Percentiles rank a stretch among this genome's conserved stretches.
These are phyloP conservation scores for Solanum hybrid DNA, from an alignment of 305 asterid genomes.

Conservation along the genomic window DNA sequence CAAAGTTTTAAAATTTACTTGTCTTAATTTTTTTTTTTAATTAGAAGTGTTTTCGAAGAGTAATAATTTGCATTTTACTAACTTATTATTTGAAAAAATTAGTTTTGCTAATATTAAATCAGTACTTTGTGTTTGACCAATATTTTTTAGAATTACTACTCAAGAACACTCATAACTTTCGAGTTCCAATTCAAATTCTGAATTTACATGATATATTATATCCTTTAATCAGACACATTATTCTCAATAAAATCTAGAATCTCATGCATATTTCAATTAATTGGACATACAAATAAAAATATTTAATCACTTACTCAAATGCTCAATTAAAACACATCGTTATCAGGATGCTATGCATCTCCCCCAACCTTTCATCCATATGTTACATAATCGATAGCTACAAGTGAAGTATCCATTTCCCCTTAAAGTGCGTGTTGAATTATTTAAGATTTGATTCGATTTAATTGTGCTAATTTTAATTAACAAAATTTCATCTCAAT, in stretches of 20 bases:
- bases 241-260: background rate
- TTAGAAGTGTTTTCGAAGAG: background rate
- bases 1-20: background rate
- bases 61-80: background rate
- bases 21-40: no score
- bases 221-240: background rate
- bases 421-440: background rate
- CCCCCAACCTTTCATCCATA: background rate
- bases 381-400: background rate
- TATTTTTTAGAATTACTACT: background rate
- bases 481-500: background rate
- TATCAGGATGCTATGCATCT: background rate
- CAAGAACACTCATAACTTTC: background rate
- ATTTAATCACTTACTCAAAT: background rate
- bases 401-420: background rate
- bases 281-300: background rate
- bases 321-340: background rate
- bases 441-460: background rate
- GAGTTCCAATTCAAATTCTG: background rate
- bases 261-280: background rate
- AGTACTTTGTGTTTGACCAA: background rate
- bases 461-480: background rate
- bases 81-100: background rate
- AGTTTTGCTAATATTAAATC: background rate
- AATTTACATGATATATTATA: no score